phyloP scores from a whole-genome alignment of 2,329 filamentous ascomycete genomes.

The Dactylellina sp. region DNA sequence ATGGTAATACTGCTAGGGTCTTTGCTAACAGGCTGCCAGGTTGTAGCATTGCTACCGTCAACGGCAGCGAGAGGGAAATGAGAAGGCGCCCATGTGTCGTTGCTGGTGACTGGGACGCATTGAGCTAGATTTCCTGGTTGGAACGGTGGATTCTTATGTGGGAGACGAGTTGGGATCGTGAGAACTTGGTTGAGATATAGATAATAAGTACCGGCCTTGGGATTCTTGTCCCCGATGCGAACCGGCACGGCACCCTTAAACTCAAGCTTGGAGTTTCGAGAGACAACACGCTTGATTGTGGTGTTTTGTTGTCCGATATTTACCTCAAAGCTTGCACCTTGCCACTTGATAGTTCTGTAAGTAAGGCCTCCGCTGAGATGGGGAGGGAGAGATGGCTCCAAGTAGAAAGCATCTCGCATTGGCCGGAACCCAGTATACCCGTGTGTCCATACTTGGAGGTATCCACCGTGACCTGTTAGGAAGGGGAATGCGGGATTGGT shows the following conservation, averaged over 20 bases:
- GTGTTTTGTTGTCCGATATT: constrained; percentile 67
- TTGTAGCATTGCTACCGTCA: constrained; percentile 75
- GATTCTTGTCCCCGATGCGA: constrained; percentile 64
- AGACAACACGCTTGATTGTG: constrained; percentile 68
- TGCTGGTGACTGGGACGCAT: constrained; percentile 70
- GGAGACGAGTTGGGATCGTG: constrained; percentile 71
- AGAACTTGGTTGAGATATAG: constrained; percentile 68
- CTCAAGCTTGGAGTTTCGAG: constrained; percentile 39
- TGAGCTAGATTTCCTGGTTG: constrained; percentile 73
- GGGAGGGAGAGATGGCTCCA: constrained; percentile 74
- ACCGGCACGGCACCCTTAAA: constrained; percentile 65
- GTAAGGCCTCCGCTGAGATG: constrained; percentile 67
- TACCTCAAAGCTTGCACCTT: constrained; percentile 60
- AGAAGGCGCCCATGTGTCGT: constrained; percentile 69
- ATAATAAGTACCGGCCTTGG: constrained; percentile 63
- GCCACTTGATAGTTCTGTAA: constrained; percentile 60
- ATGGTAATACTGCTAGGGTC: constrained; percentile 70
- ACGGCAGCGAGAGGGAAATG: constrained; percentile 77
- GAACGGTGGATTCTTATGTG: constrained; percentile 68
- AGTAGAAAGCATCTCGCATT: constrained; percentile 70
- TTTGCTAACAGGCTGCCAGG: constrained; percentile 74
- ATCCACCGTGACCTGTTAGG: constrained; percentile 76
- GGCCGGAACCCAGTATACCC: constrained; percentile 75
- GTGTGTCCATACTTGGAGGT: constrained; percentile 75
- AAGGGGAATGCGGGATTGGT: constrained; percentile 78